phyloP scores from a whole-genome alignment of 371 early-diverging fungal species.

The Rhizomucor miehei region DNA sequence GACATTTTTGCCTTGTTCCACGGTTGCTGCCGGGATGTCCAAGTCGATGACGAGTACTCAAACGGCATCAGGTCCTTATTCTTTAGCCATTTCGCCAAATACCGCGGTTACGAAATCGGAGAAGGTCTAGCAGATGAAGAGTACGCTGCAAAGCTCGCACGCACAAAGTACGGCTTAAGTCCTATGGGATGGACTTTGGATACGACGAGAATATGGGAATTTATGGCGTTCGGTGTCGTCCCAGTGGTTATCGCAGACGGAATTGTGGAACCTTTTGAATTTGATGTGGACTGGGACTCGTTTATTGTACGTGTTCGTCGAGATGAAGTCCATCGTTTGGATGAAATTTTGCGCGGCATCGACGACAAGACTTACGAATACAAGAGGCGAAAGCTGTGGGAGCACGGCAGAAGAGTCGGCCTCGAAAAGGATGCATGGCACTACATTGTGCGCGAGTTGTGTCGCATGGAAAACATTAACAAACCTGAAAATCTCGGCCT shows the following conservation, averaged over 20 bases:
- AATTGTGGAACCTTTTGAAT: slow-evolving; percentile 53
- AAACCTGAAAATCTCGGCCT: slow-evolving; percentile 36
- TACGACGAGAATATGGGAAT: slow-evolving; percentile 57
- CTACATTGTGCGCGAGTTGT: slow-evolving; percentile 50
- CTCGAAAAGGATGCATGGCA: slow-evolving; percentile 57
- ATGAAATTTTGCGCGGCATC: slow-evolving; percentile 43
- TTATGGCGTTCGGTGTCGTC: slow-evolving; percentile 57
- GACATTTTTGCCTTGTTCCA: slow-evolving; percentile 50
- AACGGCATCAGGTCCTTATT: slow-evolving; percentile 52
- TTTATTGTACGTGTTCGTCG: slow-evolving; percentile 48
- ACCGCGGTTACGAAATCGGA: slow-evolving; percentile 48
- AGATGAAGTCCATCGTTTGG: slow-evolving; percentile 51
- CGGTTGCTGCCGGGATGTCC: slow-evolving; percentile 41
- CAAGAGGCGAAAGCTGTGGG: slow-evolving; percentile 43
- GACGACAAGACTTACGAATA: slow-evolving; percentile 46
- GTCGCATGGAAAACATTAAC: slow-evolving; percentile 38
- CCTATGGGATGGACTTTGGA: slow-evolving; percentile 59
- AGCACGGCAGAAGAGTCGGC: slow-evolving; percentile 47
- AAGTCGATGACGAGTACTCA: slow-evolving; percentile 45
- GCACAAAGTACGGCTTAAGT: slow-evolving; percentile 49
- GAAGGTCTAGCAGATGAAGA: slow-evolving; percentile 32
- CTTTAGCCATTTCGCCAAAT: slow-evolving; percentile 34
- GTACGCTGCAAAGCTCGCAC: slow-evolving; percentile 38
- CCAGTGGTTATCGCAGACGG: slow-evolving; percentile 59
- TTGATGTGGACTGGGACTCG: slow-evolving; percentile 56